These are phyloP conservation scores for Colletotrichum graminicola DNA, from an alignment of 2,329 filamentous ascomycete genomes.

Conservation along the genomic window DNA sequence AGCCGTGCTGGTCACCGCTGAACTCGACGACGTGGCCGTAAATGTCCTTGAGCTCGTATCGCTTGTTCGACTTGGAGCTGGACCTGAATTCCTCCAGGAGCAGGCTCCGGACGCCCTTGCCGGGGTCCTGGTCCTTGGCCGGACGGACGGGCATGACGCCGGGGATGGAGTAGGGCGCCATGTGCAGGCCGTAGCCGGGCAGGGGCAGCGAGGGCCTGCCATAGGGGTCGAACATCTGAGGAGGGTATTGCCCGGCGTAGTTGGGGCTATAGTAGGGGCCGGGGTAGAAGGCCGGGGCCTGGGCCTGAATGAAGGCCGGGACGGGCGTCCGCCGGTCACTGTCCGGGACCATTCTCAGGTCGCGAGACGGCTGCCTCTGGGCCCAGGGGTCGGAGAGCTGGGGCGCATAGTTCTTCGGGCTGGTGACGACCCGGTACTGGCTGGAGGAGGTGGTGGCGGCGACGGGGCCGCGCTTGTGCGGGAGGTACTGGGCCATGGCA, in stretches of 20 bases:
- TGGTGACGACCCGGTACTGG: conserved; percentile 47
- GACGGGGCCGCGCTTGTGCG: conserved; percentile 53
- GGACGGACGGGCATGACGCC: conserved; percentile 50
- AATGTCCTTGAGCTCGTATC: conserved; percentile 89
- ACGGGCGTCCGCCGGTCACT: conserved; percentile 53
- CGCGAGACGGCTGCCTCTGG: conserved; percentile 52
- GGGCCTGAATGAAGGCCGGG: conserved; percentile 50
- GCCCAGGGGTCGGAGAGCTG: conserved; percentile 55
- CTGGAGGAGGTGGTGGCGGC: conserved; percentile 43
- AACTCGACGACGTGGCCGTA: conserved; percentile 92
- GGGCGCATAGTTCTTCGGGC: conserved; percentile 44
- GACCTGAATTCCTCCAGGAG: conserved; percentile 85
- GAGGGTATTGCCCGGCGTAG: conserved; percentile 55
- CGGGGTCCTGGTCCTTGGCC: conserved; percentile 68
- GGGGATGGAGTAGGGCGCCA: conserved; percentile 47
- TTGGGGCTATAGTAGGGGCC: conserved; percentile 51
- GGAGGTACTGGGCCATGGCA: conserved; percentile 42
- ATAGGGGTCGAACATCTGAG: conserved; percentile 52
- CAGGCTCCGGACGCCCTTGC: conserved; percentile 74
- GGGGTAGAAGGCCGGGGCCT: conserved; percentile 50
- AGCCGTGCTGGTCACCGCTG: conserved; percentile 94
- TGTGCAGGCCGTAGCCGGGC: conserved; percentile 51
- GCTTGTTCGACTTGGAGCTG: conserved; percentile 77
- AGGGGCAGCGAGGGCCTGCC: conserved; percentile 30
- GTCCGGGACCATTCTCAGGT: conserved; percentile 51